phyloP scores from a whole-genome alignment of 2,329 filamentous ascomycete species.

The Colletotrichum australisinense region DNA sequence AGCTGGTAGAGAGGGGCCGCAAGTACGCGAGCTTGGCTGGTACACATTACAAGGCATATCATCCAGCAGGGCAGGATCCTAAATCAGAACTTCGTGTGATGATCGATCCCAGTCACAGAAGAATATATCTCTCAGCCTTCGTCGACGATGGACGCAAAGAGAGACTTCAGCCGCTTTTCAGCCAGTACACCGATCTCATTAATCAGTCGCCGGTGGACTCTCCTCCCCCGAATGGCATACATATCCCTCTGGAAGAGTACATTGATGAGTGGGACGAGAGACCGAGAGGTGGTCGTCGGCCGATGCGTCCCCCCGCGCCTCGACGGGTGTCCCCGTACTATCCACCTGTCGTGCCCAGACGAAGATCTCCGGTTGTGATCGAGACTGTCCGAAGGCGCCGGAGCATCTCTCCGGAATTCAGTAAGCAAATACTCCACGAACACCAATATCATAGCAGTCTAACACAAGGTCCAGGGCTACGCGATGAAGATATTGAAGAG shows the following conservation, averaged over 20 bases:
- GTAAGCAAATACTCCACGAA: not conserved
- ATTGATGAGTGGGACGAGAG: not conserved
- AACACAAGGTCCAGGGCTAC: not conserved
- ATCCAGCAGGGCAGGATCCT: constrained; percentile 36
- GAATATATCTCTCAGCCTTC: not conserved
- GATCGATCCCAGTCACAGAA: not conserved
- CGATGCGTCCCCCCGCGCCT: not conserved
- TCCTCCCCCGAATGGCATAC: constrained; percentile 3
- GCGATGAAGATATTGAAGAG: not conserved
- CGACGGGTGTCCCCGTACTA: not conserved
- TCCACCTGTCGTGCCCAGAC: not conserved
- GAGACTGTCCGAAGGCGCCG: not conserved
- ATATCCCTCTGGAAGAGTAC: constrained; percentile 2
- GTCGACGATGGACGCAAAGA: not conserved
- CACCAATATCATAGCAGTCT: not conserved
- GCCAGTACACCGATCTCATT: constrained; percentile 29
- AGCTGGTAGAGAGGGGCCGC: constrained; percentile 53
- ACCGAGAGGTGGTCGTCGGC: not conserved
- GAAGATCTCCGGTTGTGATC: not conserved
- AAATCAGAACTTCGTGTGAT: constrained; percentile 21
- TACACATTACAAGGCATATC: constrained; percentile 59
- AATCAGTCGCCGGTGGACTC: constrained; percentile 35
- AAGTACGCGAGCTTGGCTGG: constrained; percentile 57
- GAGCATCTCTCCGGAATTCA: not conserved
- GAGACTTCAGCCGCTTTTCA: not conserved